Base-by-base conservation (phyloP, 306 rosid genomes). In the Glycine soja region DNA sequence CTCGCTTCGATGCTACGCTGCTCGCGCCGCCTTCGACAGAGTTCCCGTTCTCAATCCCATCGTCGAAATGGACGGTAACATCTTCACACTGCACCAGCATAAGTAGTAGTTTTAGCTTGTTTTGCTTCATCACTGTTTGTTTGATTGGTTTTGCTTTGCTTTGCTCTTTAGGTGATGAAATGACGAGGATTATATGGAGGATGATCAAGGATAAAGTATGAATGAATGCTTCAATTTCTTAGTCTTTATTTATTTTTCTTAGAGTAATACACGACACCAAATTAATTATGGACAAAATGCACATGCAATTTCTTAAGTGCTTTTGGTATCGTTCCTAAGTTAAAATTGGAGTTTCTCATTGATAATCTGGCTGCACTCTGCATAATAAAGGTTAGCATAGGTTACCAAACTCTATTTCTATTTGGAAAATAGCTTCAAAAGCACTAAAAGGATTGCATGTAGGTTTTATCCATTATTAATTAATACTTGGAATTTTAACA, bases 1-100 rank as follows among this genome's bases (percentile, higher is more conserved):
- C 62, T 88, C 96, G 12, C 86, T 88, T 42, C 94, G 98, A 63
- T 91, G 92, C 90, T 92, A 71, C 82, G 93, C 98, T 15, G 69
- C 96, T 11, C 79, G 85, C 46, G 1, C 91, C 54, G 82, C 72
- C 11, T 86, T 66, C 54, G 75, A 86, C 36, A 84, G 84, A 80
- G 72, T 95, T 77, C 87, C 32, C 3, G 98, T 95, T 68, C 82
- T 70, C 88, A 93, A 90, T 88, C 98, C 99, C 51, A 80, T 93
- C 5, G 99, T 95, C 38, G 99, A 95, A 88, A 93, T 95, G 97
- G 98, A 95, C 88, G 99, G 99, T 95, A 70, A 48, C 59, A 3
- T 70, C 45, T 14, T 48, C 19, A 0, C 13, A 24, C 36, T 56
- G 15, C 7, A 8, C 2, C 57, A 14, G 5, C 53, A 3, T 0